Percentiles rank a stretch among this genome's conserved stretches.
Evolutionary conservation across 2,329 filamentous ascomycete species (phyloP).

Genomic region (Cladorrhinum sp.): DNA sequence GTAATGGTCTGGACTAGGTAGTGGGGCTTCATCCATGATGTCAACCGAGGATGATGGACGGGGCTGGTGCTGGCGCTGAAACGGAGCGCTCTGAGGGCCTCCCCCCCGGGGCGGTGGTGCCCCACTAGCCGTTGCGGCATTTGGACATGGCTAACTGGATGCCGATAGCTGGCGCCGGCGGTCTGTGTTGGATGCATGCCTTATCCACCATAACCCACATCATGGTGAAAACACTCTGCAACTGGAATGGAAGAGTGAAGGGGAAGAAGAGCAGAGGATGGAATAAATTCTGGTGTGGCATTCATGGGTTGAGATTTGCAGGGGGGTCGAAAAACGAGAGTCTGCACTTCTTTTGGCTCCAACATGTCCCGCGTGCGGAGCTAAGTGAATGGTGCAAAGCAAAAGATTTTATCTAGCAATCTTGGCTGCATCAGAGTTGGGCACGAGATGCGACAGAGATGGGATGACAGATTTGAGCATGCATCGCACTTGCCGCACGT

Average conservation of each 20-base stretch:
- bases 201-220: background rate
- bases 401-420: too few relatives aligned
- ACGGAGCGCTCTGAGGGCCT: background rate
- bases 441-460: background rate
- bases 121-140: background rate
- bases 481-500: background rate
- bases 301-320: background rate
- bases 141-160: background rate
- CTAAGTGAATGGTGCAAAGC: too few relatives aligned
- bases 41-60: background rate
- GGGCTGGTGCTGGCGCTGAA: too few relatives aligned
- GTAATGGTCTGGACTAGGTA: background rate
- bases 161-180: background rate
- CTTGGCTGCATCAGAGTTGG: background rate
- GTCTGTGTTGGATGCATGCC: background rate
- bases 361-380: background rate
- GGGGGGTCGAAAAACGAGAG: background rate
- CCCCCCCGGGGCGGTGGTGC: background rate
- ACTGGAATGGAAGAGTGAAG: too few relatives aligned
- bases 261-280: background rate
- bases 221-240: too few relatives aligned
- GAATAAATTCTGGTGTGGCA: conserved; percentile 3
- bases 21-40: background rate
- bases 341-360: background rate
- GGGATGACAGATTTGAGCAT: background rate